Evolutionary conservation across 202 grass and related monocot species (phyloP), one percentile per base, ranked within the genome.

Genomic region (Carex sylvatica): DNA sequence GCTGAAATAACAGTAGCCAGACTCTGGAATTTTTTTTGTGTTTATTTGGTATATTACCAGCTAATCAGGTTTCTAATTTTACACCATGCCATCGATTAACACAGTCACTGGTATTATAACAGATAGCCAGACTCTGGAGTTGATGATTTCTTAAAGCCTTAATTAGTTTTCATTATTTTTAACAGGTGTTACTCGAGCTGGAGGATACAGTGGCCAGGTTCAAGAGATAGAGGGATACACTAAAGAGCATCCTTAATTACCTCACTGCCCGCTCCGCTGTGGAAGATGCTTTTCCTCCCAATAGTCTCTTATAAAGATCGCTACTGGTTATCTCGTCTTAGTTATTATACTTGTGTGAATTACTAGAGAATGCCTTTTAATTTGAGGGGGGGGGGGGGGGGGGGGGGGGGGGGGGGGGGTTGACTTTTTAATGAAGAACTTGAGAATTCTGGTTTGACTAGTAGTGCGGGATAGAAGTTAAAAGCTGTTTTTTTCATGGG

Each of bases 201-300:
- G 89, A 97, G 91, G 93, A 97, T 83, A 97, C 93, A n/a, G 82
- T 85, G 6, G 65, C 83, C 0, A 36, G 91, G 68, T 82, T 97
- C 65, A 81, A 90, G 79, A 86, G 93, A 72, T 91, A 97, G 79
- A 81, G 82, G 80, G 89, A 93, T 69, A 91, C 89, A 13, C 88
- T 97, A 36, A 84, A 84, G 83, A 93, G 89, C 82, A 93, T 85
- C 33, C 87, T 97, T 81, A 97, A 97, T 81, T 97, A 97, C 84
- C 87, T 97, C 65, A 92, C 91, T 68, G 93, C 93, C 18, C 91
- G 84, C 9, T 97, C 87, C 19, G 93, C 93, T 36, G 86, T 97
- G 77, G 91, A 91, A 88, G 87, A 93, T 44, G 91, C 69, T 24
- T 91, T 97, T 92, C 89, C 2, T 61, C 42, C 59, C 16, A 54